Percentiles rank a stretch among this genome's conserved stretches.
These are phyloP conservation scores for Ramalina intermedia DNA, from an alignment of 495 filamentous ascomycete species.

Conservation along the genomic window DNA sequence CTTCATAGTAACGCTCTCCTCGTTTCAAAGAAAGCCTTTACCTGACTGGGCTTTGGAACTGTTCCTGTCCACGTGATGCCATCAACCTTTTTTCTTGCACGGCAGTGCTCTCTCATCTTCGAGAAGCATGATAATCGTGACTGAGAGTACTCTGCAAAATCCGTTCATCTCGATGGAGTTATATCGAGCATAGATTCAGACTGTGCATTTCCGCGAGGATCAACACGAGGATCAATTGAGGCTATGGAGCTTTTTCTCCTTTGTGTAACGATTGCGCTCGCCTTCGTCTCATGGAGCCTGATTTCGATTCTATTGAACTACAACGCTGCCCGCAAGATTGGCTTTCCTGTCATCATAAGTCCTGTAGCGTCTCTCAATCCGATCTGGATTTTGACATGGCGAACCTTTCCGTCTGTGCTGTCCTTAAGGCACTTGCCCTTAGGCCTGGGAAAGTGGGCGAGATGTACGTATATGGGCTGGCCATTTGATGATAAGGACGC, in stretches of 20 bases:
- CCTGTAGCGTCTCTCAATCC: constrained; percentile 26
- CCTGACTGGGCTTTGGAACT: no score
- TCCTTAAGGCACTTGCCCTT: constrained; percentile 13
- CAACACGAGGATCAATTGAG: no score
- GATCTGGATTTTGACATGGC: constrained; percentile 11
- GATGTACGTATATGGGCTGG: constrained; percentile 13
- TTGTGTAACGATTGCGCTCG: not conserved
- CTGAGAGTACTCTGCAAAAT: no score
- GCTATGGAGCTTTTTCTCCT: not conserved
- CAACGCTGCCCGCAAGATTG: constrained; percentile 43
- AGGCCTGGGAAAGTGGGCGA: constrained; percentile 18
- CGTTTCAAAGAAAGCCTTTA: no score
- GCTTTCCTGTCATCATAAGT: constrained; percentile 43
- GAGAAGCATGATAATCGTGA: no score
- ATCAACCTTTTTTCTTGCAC: no score
- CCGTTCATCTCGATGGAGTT: no score
- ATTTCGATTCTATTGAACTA: constrained; percentile 28
- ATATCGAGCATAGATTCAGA: no score
- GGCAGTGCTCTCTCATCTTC: no score
- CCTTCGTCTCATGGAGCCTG: constrained; percentile 4
- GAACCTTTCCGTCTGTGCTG: constrained; percentile 7
- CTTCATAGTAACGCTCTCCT: no score
- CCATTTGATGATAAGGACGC: constrained; percentile 23
- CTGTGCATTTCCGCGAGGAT: no score
- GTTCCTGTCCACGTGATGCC: no score